Evolutionary conservation across 2,329 filamentous ascomycete species (phyloP), one percentile per base, ranked within the genome.

Genomic region (Stenocarpella maydis): DNA sequence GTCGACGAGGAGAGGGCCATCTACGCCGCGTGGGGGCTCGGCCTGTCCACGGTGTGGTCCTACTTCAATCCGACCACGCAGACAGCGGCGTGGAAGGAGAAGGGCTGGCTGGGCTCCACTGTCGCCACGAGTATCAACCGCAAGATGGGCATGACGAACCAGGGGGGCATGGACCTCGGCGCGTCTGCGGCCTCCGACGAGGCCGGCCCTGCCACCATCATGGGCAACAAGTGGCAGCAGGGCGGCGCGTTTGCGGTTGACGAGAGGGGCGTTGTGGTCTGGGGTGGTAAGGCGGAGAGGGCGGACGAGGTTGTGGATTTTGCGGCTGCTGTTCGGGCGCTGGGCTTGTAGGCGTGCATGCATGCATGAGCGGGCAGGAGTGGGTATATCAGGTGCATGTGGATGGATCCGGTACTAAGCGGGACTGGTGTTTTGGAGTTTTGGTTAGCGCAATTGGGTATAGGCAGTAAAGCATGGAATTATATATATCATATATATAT

Each of bases 11-110:
- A 85, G 69, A 83, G 87, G 69, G 81, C 84, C 71, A 74, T 88
- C 43, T 90, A 90, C 74, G 86, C 87, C 2, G 82, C 85, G 14
- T 90, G 87, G 87, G 88, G 88, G 2, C 80, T 90, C 5, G 87
- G 87, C 0, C 76, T 85, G 7, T 83, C 82, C 28, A 80, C 75
- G 58, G 77, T 83, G 60, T 87, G 84, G 84, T 84, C 83, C 75
- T 81, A 87, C 67, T 82, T 87, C 73, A 85, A 87, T 78, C 85
- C 85, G 61, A 79, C 82, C 54, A 85, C 84, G 14, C 85, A 87
- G 76, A 77, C 83, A 47, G 82, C 85, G 68, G 82, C 81, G 8
- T 87, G 84, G 84, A 83, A 83, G 73, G 84, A 87, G 74, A 87
- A 84, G 71, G 84, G 85, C 6, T 87, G 85, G 86, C 77, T 87